Conservation (phyloP, 768 basidiomycete genomes). For the Amanita exitialis region DNA sequence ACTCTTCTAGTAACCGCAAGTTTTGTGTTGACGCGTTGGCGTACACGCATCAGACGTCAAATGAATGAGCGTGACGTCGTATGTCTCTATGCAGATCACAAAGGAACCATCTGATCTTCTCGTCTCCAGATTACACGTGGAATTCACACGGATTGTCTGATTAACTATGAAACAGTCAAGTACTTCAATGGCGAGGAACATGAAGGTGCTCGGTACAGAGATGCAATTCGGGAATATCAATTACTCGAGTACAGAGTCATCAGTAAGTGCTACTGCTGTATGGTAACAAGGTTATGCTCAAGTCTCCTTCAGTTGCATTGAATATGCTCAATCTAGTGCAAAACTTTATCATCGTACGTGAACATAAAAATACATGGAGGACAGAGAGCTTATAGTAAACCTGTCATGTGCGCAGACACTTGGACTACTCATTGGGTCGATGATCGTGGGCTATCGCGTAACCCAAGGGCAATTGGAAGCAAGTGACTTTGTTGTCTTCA, state of each 20-base stretch:
- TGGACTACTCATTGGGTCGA: conserved; percentile 72
- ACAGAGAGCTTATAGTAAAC: not conserved
- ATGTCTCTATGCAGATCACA: conserved; percentile 14
- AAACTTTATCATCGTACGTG: conserved; percentile 68
- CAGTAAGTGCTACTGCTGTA: conserved; percentile 28
- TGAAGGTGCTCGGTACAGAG: conserved; percentile 60
- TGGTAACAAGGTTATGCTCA: not conserved
- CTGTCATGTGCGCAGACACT: conserved; percentile 34
- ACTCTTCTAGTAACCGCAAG: conserved; percentile 29
- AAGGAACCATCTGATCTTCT: not conserved
- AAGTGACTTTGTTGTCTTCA: conserved; percentile 68
- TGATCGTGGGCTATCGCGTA: conserved; percentile 69
- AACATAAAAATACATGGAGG: not conserved
- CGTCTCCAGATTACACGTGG: conserved; percentile 54
- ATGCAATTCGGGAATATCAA: conserved; percentile 70
- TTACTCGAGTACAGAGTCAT: conserved; percentile 64
- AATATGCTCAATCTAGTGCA: conserved; percentile 72
- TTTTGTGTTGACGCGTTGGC: conserved; percentile 56
- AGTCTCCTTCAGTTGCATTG: conserved; percentile 40
- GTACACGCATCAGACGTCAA: conserved; percentile 61
- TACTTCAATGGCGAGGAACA: conserved; percentile 84
- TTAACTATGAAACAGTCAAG: conserved; percentile 82
- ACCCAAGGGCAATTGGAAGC: conserved; percentile 39
- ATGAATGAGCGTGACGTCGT: conserved; percentile 83
- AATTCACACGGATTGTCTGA: conserved; percentile 72